A percentile compares a stretch with the other conserved stretches of the same genome.
Evolutionary conservation across 768 basidiomycete genomes (phyloP).

Genomic region (Suillus discolor): DNA sequence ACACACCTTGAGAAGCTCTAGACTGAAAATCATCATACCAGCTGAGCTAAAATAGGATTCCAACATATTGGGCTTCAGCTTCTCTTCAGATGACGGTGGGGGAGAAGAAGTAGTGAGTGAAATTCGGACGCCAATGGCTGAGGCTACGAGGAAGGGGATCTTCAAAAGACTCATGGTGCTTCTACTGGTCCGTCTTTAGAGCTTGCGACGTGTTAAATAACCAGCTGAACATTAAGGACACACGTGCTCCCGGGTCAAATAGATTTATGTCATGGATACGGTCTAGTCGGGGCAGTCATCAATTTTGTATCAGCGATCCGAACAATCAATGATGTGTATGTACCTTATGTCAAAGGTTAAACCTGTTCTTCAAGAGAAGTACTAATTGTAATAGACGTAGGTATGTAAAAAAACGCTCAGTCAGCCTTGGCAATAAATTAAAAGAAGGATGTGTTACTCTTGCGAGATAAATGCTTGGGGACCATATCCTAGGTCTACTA

Average conservation of each 20-base stretch:
- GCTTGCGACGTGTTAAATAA: background rate
- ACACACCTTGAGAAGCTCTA: background rate
- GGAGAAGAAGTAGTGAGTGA: slow-evolving; percentile 26
- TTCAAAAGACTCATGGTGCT: slow-evolving; percentile 21
- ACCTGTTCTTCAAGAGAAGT: background rate
- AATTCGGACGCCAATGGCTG: slow-evolving; percentile 28
- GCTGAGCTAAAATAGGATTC: background rate
- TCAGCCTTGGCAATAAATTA: background rate
- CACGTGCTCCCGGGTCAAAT: background rate
- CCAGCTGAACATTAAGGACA: background rate
- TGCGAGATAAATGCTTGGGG: too few relatives aligned
- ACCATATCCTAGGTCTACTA: too few relatives aligned
- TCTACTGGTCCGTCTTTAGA: background rate
- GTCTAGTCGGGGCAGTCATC: background rate
- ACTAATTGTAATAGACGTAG: background rate
- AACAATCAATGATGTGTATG: background rate
- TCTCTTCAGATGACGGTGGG: slow-evolving; percentile 22
- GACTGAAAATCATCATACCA: too few relatives aligned
- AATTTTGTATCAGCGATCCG: background rate
- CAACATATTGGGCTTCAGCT: background rate
- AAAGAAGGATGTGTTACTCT: too few relatives aligned
- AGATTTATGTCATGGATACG: background rate
- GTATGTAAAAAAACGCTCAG: background rate
- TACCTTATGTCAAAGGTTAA: background rate
- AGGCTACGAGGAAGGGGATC: slow-evolving; percentile 24